Base-by-base conservation (phyloP, 306 rosid species). In the Ochetophila trinervis region DNA sequence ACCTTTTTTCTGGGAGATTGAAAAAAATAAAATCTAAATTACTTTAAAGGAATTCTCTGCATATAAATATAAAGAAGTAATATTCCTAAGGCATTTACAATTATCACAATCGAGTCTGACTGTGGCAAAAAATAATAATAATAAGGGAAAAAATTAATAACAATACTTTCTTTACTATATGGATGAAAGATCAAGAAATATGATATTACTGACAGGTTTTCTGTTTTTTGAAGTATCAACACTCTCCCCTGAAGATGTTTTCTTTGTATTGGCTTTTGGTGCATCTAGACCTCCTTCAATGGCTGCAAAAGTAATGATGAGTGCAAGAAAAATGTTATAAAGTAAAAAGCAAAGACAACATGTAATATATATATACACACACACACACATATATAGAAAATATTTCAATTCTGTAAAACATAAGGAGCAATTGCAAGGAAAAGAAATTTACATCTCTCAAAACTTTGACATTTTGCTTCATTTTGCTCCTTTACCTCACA, bases 141-240 rank as follows among this genome's bases (percentile, higher is more conserved):
- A 19, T 1, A 60, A 9, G 36, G 15, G 16, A 52, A 30, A 56
- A 50, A 32, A 15, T n/a, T 9, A 60, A 75, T 32, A 8, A 30
- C 50, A 17, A 18, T 32, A 65, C 22, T 40, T 52, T 12, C 24
- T 44, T 63, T 67, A 57, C 15, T 8, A 66, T 17, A 65, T 62
- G 69, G 10, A 9, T 2, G 17, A 55, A 65, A 59, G 54, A 63
- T 62, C 37, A 44, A 65, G 35, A 65, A 59, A 69, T 60, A 69
- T 40, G 21, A 44, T 50, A 67, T 57, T 58, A 78, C 96, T 80
- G 18, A 92, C 98, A 5, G 76, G 40, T 79, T 91, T 91, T 78
- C 60, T 87, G 79, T 21, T 80, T 78, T 87, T 91, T n/a, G 69
- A 72, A 73, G 81, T 40, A 72, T 78, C 80, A 45, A 57, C 75